Evolutionary conservation across 352 stramenopile genomes (phyloP).

Genomic region (Phytophthora syringae): DNA sequence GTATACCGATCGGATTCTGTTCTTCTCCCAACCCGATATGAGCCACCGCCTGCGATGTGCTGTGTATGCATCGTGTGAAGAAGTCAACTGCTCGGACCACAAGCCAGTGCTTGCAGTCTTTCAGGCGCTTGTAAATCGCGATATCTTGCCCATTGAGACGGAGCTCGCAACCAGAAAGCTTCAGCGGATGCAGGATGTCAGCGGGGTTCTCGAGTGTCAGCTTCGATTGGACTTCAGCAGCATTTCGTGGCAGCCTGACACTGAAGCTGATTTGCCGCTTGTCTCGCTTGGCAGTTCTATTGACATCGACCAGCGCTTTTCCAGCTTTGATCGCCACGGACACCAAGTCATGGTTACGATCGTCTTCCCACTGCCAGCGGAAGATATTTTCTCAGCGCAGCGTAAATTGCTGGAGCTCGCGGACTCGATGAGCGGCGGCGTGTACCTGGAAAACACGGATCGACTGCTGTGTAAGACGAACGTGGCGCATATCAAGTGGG

Average conservation of each 20-base stretch:
- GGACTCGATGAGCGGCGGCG: conserved; percentile 64
- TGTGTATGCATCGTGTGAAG: conserved; percentile 78
- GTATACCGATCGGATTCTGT: conserved; percentile 92
- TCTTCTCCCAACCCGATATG: conserved; percentile 79
- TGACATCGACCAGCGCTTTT: conserved; percentile 37
- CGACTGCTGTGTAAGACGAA: conserved; percentile 52
- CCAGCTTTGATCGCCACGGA: conserved; percentile 39
- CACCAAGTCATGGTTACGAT: conserved; percentile 64
- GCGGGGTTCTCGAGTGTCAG: conserved; percentile 62
- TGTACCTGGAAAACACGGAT: conserved; percentile 59
- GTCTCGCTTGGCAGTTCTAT: conserved; percentile 21
- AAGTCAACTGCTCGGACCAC: conserved; percentile 82
- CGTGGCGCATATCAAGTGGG: conserved; percentile 55
- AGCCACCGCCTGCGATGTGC: conserved; percentile 64
- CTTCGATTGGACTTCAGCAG: conserved; percentile 58
- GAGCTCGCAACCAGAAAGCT: conserved; percentile 51
- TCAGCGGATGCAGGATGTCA: conserved; percentile 69
- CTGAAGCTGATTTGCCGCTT: conserved; percentile 17
- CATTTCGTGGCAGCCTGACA: conserved; percentile 59
- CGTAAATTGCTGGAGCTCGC: conserved; percentile 83
- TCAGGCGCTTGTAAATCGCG: conserved; percentile 67
- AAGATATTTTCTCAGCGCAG: conserved; percentile 87
- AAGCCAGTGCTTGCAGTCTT: conserved; percentile 84
- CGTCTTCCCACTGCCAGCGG: conserved; percentile 80
- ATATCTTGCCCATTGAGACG: conserved; percentile 56